Conservation (phyloP, 2,329 filamentous ascomycete genomes). For the Blastomyces percursus region DNA sequence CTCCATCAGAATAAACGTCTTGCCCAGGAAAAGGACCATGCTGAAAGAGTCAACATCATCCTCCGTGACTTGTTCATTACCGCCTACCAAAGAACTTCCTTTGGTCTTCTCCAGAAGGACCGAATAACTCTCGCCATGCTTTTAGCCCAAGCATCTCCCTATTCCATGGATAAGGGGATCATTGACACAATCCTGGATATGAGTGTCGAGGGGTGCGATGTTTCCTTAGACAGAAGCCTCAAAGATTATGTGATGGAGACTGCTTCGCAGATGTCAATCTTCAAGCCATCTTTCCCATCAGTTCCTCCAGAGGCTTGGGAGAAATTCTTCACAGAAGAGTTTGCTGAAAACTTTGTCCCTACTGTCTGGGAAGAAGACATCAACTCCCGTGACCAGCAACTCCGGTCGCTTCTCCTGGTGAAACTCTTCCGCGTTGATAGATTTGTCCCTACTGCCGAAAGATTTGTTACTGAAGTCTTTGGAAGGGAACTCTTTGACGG, state of each 20-base stretch:
- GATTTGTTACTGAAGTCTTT: slow-evolving; percentile 80
- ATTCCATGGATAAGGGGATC: slow-evolving; percentile 81
- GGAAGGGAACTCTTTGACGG: slow-evolving; percentile 71
- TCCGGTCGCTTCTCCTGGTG: slow-evolving; percentile 76
- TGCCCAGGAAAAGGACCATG: slow-evolving; percentile 59
- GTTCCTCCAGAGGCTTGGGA: slow-evolving; percentile 60
- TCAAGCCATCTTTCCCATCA: slow-evolving; percentile 61
- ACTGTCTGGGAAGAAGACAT: slow-evolving; percentile 57
- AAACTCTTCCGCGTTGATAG: slow-evolving; percentile 94
- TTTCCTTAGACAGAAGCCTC: slow-evolving; percentile 56
- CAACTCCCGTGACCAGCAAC: slow-evolving; percentile 59
- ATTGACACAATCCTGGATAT: slow-evolving; percentile 80
- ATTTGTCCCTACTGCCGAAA: slow-evolving; percentile 84
- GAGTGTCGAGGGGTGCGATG: slow-evolving; percentile 61
- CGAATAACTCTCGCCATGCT: slow-evolving; percentile 90
- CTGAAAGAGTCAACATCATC: slow-evolving; percentile 75
- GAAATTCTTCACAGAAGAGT: slow-evolving; percentile 70
- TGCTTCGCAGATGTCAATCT: slow-evolving; percentile 56
- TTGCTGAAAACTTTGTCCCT: slow-evolving; percentile 76
- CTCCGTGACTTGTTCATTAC: slow-evolving; percentile 84
- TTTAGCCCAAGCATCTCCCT: slow-evolving; percentile 89
- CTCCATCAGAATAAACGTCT: slow-evolving; percentile 69
- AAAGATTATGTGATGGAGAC: slow-evolving; percentile 58
- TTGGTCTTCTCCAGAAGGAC: slow-evolving; percentile 87
- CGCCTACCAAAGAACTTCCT: slow-evolving; percentile 84